Evolutionary conservation across 2,329 filamentous ascomycete genomes (phyloP).

Genomic region (Botrytis squamosa): DNA sequence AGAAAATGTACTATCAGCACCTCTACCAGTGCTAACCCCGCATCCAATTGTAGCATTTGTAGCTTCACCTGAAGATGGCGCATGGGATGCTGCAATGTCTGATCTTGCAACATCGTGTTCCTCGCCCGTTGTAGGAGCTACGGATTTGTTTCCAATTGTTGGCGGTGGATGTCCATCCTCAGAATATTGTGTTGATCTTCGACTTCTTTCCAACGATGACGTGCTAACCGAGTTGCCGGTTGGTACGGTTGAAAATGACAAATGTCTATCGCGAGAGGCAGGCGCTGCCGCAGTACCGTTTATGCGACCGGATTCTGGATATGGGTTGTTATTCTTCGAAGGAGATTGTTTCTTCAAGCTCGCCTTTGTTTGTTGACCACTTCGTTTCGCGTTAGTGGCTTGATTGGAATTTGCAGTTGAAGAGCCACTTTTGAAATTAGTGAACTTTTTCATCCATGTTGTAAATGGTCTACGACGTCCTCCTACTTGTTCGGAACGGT

Average conservation of each 20-base stretch:
- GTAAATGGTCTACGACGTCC: slow-evolving; percentile 82
- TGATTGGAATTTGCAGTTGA: slow-evolving; percentile 55
- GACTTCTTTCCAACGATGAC: slow-evolving; percentile 55
- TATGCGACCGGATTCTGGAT: slow-evolving; percentile 73
- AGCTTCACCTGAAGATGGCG: slow-evolving; percentile 63
- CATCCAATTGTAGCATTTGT: slow-evolving; percentile 70
- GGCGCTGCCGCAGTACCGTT: slow-evolving; percentile 37
- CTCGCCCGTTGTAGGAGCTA: slow-evolving; percentile 67
- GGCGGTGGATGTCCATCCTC: slow-evolving; percentile 59
- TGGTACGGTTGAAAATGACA: slow-evolving; percentile 57
- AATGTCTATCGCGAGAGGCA: slow-evolving; percentile 45
- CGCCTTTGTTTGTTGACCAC: slow-evolving; percentile 44
- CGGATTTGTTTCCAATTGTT: slow-evolving; percentile 62
- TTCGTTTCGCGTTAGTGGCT: slow-evolving; percentile 45
- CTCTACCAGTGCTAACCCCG: slow-evolving; percentile 64
- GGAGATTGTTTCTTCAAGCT: slow-evolving; percentile 57
- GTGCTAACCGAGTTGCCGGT: slow-evolving; percentile 49
- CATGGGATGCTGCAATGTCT: slow-evolving; percentile 72
- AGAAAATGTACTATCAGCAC: slow-evolving; percentile 75
- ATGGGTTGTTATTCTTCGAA: slow-evolving; percentile 72
- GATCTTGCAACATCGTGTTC: slow-evolving; percentile 65
- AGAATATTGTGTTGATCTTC: slow-evolving; percentile 60
- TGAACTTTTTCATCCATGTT: slow-evolving; percentile 90
- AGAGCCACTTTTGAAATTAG: slow-evolving; percentile 73
- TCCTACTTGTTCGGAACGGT: slow-evolving; percentile 56